Conservation (phyloP, 2,329 filamentous ascomycete genomes). For the Claviceps lovelessii region DNA sequence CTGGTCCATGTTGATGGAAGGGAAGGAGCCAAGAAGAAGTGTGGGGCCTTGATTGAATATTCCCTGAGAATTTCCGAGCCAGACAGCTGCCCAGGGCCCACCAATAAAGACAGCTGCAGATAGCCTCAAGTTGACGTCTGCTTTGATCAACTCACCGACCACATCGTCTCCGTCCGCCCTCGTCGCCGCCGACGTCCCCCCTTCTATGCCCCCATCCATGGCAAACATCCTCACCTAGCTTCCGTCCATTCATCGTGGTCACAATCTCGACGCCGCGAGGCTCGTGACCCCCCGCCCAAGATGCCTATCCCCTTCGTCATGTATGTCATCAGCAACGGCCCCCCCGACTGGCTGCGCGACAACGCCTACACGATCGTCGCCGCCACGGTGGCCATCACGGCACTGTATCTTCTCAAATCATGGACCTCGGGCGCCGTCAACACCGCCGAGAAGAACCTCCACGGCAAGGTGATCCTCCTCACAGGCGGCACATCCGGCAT, state of each 20-base stretch:
- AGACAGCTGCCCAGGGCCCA: neutral
- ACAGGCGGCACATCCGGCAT: conserved; percentile 92
- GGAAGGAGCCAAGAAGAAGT: no score
- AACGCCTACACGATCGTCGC: conserved; percentile 30
- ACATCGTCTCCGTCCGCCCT: no score
- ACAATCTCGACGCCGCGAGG: neutral
- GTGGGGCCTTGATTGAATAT: no score
- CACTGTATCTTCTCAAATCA: conserved; percentile 44
- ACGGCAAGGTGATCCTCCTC: conserved; percentile 85
- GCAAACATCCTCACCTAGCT: neutral
- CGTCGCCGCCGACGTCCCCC: no score
- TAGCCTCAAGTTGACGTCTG: no score
- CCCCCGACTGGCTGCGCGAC: conserved; percentile 33
- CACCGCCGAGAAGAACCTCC: conserved; percentile 66
- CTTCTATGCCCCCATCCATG: neutral
- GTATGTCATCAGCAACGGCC: conserved; percentile 31
- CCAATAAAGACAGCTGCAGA: neutral
- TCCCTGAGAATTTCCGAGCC: no score
- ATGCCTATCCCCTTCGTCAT: conserved; percentile 42
- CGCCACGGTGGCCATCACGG: conserved; percentile 19
- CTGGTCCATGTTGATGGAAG: no score
- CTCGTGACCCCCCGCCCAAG: conserved; percentile 8
- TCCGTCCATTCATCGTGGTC: neutral
- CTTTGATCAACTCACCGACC: no score
- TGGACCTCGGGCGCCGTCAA: conserved; percentile 68